Conservation (phyloP, 163 green algal species). For the Scenedesmus sp. region DNA sequence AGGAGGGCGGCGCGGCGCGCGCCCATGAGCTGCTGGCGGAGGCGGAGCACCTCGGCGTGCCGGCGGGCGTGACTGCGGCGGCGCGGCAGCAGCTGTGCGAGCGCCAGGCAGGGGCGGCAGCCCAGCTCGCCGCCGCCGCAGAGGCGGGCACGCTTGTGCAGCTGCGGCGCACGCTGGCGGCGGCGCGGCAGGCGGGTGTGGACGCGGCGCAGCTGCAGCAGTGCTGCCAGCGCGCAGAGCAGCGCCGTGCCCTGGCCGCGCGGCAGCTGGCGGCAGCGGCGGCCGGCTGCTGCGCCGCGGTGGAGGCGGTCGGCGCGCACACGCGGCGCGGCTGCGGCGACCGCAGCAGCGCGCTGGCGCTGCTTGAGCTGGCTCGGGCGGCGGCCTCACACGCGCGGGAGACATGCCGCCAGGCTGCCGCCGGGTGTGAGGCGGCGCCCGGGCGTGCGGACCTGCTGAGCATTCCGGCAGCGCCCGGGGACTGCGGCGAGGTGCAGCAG, state of each 20-base stretch:
- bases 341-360: not conserved
- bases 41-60: not conserved
- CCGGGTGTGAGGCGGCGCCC: too few species aligned
- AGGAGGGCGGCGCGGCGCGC: not conserved
- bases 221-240: not conserved
- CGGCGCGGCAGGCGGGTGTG: not conserved
- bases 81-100: slow-evolving; percentile 1
- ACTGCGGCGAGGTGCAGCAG: too few species aligned
- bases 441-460: too few species aligned
- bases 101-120: not conserved
- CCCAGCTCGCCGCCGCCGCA: not conserved
- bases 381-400: too few species aligned
- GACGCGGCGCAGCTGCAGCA: not conserved
- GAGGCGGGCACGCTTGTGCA: not conserved
- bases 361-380: too few species aligned
- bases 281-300: not conserved
- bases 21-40: not conserved
- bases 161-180: not conserved
- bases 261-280: not conserved
- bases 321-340: not conserved
- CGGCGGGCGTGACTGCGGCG: not conserved
- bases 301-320: not conserved
- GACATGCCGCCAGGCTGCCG: too few species aligned
- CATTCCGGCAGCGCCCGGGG: too few species aligned
- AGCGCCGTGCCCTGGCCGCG: not conserved